A percentile compares a stretch with the other conserved stretches of the same genome.
Conservation (phyloP, 371 early-diverging fungal genomes). For the Caulochytrium protostelioides region DNA sequence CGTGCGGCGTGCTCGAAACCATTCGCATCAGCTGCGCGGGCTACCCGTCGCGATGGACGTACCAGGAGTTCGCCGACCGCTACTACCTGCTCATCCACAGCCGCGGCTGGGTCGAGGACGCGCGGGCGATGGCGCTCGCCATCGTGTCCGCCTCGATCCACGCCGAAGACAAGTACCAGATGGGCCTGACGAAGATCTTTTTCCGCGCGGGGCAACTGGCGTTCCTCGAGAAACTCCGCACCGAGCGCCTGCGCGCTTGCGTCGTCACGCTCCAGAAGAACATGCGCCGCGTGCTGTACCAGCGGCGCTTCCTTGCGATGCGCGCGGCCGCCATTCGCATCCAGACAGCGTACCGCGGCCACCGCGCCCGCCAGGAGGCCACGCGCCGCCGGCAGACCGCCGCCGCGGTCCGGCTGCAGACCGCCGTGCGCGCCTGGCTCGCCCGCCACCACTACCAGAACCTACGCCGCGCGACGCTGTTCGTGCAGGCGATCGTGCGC, state of each 20-base stretch:
- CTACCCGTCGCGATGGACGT: constrained; percentile 83
- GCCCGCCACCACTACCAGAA: constrained; percentile 28
- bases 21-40: constrained; percentile 97
- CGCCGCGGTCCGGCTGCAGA: constrained; percentile 59
- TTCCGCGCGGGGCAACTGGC: constrained; percentile 97
- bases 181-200: constrained; percentile 94
- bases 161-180: constrained; percentile 70
- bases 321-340: constrained; percentile 30
- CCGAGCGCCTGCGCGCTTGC: constrained; percentile 52
- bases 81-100: constrained; percentile 70
- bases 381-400: constrained; percentile 34
- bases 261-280: constrained; percentile 78
- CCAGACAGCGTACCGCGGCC: constrained; percentile 35
- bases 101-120: constrained; percentile 34
- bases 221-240: constrained; percentile 64
- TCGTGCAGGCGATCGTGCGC: too few relatives aligned
- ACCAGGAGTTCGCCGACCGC: constrained; percentile 79
- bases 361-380: constrained; percentile 31
- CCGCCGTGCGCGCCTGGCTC: constrained; percentile 37
- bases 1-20: constrained; percentile 99
- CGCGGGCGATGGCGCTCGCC: constrained; percentile 17
- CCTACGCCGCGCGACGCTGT: constrained; percentile 11
- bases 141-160: constrained; percentile 48
- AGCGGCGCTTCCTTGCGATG: constrained; percentile 39
- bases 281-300: constrained; percentile 47